phyloP scores from a whole-genome alignment of 176 grass and related monocot species.

The Secale cereale region DNA sequence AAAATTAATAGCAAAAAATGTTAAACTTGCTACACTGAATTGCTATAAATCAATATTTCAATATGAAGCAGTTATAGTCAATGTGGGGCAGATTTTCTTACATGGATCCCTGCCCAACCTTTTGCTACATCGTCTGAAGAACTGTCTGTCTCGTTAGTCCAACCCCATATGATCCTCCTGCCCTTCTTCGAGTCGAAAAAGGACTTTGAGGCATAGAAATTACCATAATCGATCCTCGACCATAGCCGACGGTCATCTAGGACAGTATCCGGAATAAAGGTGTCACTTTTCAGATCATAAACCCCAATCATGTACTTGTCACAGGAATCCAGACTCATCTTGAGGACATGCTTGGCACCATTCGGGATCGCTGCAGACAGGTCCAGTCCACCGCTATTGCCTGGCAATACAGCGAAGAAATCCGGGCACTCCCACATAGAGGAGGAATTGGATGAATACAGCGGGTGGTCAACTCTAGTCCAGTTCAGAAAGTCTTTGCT shows the following conservation, averaged over 20 bases:
- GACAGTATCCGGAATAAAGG: conserved; percentile 56
- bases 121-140: conserved; percentile 48
- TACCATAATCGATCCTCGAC: conserved; percentile 73
- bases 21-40: neutral
- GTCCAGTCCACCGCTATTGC: conserved; percentile 50
- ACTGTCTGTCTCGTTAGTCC: conserved; percentile 79
- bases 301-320: conserved; percentile 78
- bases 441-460: conserved; percentile 53
- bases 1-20: neutral
- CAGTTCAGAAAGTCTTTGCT: conserved; percentile 65
- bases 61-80: neutral
- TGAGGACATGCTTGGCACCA: conserved; percentile 68
- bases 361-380: conserved; percentile 32
- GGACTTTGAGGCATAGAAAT: conserved; percentile 87
- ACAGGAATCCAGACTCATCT: conserved; percentile 52
- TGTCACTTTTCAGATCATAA: conserved; percentile 51
- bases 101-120: conserved; percentile 90
- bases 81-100: conserved; percentile 17
- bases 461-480: conserved; percentile 45
- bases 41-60: neutral
- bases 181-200: conserved; percentile 63
- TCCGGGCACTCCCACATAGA: conserved; percentile 80
- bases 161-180: conserved; percentile 73
- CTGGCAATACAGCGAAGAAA: conserved; percentile 45
- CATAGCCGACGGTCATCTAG: conserved; percentile 52